phyloP scores from a whole-genome alignment of 305 asterid genomes.

The Solanum hybrid region DNA sequence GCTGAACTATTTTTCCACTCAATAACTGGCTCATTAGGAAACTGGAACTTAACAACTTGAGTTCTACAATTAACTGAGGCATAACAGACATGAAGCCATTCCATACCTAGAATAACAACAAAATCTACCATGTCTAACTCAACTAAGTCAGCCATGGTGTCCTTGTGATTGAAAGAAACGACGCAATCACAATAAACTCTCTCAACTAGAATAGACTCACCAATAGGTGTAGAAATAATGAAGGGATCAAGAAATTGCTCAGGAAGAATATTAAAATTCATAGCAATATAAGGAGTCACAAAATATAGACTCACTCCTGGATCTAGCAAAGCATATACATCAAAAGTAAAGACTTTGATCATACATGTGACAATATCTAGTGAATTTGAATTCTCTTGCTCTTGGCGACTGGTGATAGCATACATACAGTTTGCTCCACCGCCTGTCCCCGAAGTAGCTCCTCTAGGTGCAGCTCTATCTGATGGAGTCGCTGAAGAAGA shows the following conservation, averaged over 20 bases:
- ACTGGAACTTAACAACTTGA: background rate
- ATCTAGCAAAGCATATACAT: too few relatives aligned
- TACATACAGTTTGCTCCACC: background rate
- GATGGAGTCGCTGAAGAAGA: background rate
- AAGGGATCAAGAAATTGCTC: background rate
- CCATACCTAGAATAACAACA: background rate
- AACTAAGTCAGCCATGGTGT: background rate
- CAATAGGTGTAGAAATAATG: background rate
- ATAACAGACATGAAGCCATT: background rate
- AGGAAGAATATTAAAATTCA: background rate
- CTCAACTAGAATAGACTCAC: background rate
- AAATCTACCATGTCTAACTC: background rate
- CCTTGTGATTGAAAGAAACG: background rate
- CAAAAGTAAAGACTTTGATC: background rate
- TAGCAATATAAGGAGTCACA: background rate
- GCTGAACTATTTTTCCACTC: background rate
- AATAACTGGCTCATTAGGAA: background rate
- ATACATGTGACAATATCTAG: background rate
- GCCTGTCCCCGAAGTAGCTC: background rate
- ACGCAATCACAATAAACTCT: background rate
- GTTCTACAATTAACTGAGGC: background rate
- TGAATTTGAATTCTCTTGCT: too few relatives aligned
- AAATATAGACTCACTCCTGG: background rate
- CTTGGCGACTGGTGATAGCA: background rate
- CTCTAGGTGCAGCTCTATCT: background rate